Base-by-base conservation (phyloP, 2,329 filamentous ascomycete species). In the Cordyceps fumosorosea region DNA sequence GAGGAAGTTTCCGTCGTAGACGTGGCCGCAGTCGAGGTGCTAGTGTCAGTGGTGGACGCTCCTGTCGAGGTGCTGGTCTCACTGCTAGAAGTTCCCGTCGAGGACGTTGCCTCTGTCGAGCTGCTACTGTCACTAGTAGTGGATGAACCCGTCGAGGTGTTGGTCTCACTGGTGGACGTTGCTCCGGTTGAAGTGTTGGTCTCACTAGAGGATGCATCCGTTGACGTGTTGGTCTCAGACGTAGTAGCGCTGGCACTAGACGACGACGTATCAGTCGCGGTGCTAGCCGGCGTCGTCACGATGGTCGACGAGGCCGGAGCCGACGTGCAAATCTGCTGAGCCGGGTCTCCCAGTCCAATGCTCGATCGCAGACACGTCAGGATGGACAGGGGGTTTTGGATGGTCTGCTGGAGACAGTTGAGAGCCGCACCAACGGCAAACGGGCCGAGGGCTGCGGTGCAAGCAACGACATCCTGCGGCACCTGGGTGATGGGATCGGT, bases 371-470 rank as follows among this genome's bases (percentile, higher is more conserved):
- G 40, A 32, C 62, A 63, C 4, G 32, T 34, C 37, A 60, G n/a
- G 32, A 60, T 45, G 29, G 6, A 11, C 14, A 56, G 10, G 3
- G 50, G 48, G 8, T 56, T 16, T 12, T 44, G 26, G 16, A 56
- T 3, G 8, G 53, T 8, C 40, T 62, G 24, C 14, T 56, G 26
- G 5, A 65, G 45, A 29, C 64, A 65, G 22, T 37, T 52, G n/a
- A 60, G 29, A 8, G 60, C 56, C 1, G 57, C 16, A 5, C 44
- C 63, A 14, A 58, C 52, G 14, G 63, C 64, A 18, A 62, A 64
- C 5, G 60, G 57, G 6, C 64, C 64, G 7, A 65, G 54, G 8
- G 64, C 63, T 2, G 54, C 16, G 12, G 56, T 64, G 54, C 64
- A 65, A 20, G 37, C 26, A 8, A 56, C 24, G 5, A 64, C 4